These are phyloP conservation scores for Pseudocercospora fijiensis DNA, from an alignment of 2,329 filamentous ascomycete genomes.

Conservation along the genomic window DNA sequence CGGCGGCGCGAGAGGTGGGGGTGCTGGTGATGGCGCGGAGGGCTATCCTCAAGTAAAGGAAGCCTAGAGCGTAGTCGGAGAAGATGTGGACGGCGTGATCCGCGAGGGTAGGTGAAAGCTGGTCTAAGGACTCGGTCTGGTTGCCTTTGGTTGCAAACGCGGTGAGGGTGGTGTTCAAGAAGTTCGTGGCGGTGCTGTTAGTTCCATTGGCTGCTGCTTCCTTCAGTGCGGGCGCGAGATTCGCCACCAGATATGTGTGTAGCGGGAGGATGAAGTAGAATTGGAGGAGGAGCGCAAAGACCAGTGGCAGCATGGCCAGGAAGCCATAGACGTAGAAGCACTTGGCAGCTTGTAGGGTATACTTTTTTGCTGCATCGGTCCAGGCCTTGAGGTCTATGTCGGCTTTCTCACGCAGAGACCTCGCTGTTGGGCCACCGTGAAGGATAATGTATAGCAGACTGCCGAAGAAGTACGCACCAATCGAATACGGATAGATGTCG, in stretches of 20 bases:
- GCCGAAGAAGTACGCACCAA: slow-evolving; percentile 80
- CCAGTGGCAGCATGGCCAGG: slow-evolving; percentile 74
- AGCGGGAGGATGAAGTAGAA: slow-evolving; percentile 85
- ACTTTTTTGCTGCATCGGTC: slow-evolving; percentile 25
- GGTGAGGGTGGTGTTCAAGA: slow-evolving; percentile 9
- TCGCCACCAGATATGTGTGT: slow-evolving; percentile 66
- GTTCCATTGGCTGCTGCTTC: slow-evolving; percentile 22
- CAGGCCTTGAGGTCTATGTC: slow-evolving; percentile 29
- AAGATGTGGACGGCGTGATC: slow-evolving; percentile 79
- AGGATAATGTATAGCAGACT: slow-evolving; percentile 59
- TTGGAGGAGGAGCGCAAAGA: slow-evolving; percentile 78
- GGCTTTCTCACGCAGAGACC: slow-evolving; percentile 22
- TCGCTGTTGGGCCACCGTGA: slow-evolving; percentile 21
- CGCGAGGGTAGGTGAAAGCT: slow-evolving; percentile 32
- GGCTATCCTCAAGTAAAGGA: slow-evolving; percentile 83
- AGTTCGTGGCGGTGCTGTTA: not conserved
- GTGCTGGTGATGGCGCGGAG: slow-evolving; percentile 68
- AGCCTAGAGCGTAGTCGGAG: slow-evolving; percentile 89
- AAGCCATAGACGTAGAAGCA: slow-evolving; percentile 74
- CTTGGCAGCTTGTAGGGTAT: slow-evolving; percentile 43
- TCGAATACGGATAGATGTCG: slow-evolving; percentile 93
- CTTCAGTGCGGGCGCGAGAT: slow-evolving; percentile 13
- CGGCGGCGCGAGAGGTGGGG: slow-evolving; percentile 67
- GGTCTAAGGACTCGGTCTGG: slow-evolving; percentile 6
- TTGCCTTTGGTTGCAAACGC: slow-evolving; percentile 1